Evolutionary conservation across 1,139 yeast species (phyloP).

Genomic region (Sporopachydermia cereana): DNA sequence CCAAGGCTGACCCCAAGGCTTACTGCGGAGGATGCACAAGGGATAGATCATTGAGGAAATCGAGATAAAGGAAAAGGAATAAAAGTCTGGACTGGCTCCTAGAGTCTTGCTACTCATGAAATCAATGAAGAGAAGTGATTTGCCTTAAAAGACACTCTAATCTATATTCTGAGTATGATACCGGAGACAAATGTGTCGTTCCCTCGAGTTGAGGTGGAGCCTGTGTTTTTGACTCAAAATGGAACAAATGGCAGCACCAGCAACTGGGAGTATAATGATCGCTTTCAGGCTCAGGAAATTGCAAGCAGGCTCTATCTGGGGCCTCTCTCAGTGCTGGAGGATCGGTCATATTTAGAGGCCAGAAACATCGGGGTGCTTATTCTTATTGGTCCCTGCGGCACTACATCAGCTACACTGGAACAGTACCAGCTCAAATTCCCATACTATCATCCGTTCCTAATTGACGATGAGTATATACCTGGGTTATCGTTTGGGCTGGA

Average conservation of each 20-base stretch:
- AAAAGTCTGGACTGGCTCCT: too few species aligned
- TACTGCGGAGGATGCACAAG: too few species aligned
- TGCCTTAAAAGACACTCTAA: too few species aligned
- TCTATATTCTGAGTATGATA: too few species aligned
- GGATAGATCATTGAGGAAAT: too few species aligned
- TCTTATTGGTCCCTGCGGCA: slow-evolving; percentile 13
- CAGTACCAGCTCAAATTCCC: slow-evolving; percentile 7
- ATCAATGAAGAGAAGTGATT: too few species aligned
- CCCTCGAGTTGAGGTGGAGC: slow-evolving; percentile 15
- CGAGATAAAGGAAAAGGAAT: too few species aligned
- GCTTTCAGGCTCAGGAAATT: slow-evolving; percentile 20
- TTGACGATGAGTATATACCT: slow-evolving; percentile 6
- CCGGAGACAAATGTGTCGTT: slow-evolving; percentile 2
- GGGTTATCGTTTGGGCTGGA: not conserved
- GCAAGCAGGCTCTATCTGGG: slow-evolving; percentile 22
- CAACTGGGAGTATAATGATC: slow-evolving; percentile 21
- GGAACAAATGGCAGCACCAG: slow-evolving; percentile 15
- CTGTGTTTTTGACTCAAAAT: slow-evolving; percentile 14
- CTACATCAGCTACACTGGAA: slow-evolving; percentile 11
- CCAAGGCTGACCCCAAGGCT: too few species aligned
- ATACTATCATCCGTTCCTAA: slow-evolving; percentile 2
- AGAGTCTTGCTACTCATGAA: too few species aligned
- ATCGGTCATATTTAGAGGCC: slow-evolving; percentile 15
- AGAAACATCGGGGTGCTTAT: slow-evolving; percentile 18
- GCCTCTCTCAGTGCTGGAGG: slow-evolving; percentile 18